Evolutionary conservation across 2,329 filamentous ascomycete genomes (phyloP).

Genomic region (Simplicillium sp.): DNA sequence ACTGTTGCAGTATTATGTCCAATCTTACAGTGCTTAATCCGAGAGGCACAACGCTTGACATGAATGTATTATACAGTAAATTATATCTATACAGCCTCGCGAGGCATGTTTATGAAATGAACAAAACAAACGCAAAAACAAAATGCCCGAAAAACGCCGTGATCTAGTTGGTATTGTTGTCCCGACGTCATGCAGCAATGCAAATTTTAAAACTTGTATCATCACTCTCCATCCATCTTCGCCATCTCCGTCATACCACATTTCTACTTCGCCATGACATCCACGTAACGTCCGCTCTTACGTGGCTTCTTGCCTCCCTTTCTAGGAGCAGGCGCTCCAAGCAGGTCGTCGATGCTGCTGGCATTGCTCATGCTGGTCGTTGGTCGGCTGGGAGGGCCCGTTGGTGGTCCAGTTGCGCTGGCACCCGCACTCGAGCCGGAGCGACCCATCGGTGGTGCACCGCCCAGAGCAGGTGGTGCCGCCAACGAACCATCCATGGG

Average conservation of each 20-base stretch:
- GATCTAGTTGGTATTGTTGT: constrained; percentile 1
- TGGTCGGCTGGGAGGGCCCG: constrained; percentile 57
- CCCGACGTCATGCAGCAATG: too few species aligned
- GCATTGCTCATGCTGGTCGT: constrained; percentile 79
- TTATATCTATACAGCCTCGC: background rate
- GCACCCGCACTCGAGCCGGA: constrained; percentile 34
- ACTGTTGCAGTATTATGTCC: constrained; percentile 29
- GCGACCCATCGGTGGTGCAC: constrained; percentile 33
- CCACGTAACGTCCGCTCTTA: constrained; percentile 83
- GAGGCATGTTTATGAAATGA: background rate
- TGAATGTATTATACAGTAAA: background rate
- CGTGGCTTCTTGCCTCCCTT: constrained; percentile 63
- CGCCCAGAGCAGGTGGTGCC: constrained; percentile 21
- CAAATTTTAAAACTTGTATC: background rate
- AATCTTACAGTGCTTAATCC: constrained; percentile 25
- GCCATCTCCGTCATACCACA: background rate
- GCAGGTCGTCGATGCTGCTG: constrained; percentile 88
- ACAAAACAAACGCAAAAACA: background rate
- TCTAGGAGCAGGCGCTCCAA: constrained; percentile 64
- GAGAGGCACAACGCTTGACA: background rate
- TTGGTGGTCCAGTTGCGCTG: constrained; percentile 30
- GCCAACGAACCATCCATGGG: constrained; percentile 19
- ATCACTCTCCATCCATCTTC: constrained; percentile 3
- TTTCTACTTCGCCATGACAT: constrained; percentile 74
- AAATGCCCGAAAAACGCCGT: background rate